Evolutionary conservation across 768 basidiomycete species (phyloP).

Genomic region (Bullera alba): DNA sequence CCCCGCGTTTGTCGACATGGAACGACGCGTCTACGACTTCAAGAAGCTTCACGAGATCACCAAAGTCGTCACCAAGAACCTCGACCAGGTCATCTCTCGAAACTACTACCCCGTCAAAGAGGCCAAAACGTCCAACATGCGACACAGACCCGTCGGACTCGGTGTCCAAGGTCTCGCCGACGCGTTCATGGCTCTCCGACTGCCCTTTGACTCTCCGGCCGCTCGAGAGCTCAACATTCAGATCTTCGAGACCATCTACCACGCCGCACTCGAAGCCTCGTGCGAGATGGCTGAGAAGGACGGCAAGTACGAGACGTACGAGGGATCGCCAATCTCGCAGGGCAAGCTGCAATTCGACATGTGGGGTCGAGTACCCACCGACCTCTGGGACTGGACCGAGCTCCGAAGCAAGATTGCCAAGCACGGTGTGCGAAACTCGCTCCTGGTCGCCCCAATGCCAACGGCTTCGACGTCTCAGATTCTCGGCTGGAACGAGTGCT

Average conservation of each 20-base stretch:
- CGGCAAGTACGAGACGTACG: slow-evolving; percentile 81
- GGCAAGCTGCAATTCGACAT: slow-evolving; percentile 90
- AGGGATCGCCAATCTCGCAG: slow-evolving; percentile 79
- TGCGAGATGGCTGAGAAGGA: slow-evolving; percentile 71
- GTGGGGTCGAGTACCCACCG: slow-evolving; percentile 83
- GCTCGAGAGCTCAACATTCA: slow-evolving; percentile 84
- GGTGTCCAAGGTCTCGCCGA: slow-evolving; percentile 98
- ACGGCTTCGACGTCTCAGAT: slow-evolving; percentile 98
- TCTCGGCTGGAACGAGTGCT: slow-evolving; percentile 95
- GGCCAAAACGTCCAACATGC: slow-evolving; percentile 87
- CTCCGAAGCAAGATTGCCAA: slow-evolving; percentile 79
- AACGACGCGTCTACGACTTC: slow-evolving; percentile 71
- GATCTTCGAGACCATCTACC: slow-evolving; percentile 99
- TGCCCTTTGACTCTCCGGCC: slow-evolving; percentile 86
- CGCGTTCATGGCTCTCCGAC: slow-evolving; percentile 90
- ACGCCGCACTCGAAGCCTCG: slow-evolving; percentile 84
- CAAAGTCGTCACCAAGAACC: slow-evolving; percentile 86
- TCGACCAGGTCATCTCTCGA: slow-evolving; percentile 56
- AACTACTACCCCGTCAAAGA: slow-evolving; percentile 94
- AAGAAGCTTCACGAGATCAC: slow-evolving; percentile 86
- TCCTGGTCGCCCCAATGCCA: slow-evolving; percentile 94
- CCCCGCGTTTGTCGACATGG: slow-evolving; percentile 77
- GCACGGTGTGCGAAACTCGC: slow-evolving; percentile 79
- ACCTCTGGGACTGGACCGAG: slow-evolving; percentile 86
- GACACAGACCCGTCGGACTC: slow-evolving; percentile 93